These are phyloP conservation scores for Trichoderma cornu-damae DNA, from an alignment of 2,329 filamentous ascomycete genomes.

Conservation along the genomic window DNA sequence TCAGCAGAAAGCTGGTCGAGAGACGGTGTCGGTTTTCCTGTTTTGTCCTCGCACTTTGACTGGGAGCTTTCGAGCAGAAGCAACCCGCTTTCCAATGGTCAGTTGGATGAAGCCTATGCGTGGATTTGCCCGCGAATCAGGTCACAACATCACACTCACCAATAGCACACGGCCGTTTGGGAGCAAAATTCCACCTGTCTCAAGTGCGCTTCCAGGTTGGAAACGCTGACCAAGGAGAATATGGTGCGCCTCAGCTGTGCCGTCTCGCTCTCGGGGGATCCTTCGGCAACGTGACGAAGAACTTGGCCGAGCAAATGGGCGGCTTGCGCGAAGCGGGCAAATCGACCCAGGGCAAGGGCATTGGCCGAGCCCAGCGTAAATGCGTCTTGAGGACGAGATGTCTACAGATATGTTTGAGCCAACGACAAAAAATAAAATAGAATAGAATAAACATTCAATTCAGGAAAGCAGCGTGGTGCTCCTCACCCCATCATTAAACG, in stretches of 20 bases:
- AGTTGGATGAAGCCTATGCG: too few species aligned
- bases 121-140: too few species aligned
- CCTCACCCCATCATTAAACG: slow-evolving; percentile 14
- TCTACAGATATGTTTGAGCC: background rate
- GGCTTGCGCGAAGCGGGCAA: slow-evolving; percentile 19
- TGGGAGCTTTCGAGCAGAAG: slow-evolving; percentile 5
- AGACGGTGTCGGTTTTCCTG: background rate
- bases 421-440: too few species aligned
- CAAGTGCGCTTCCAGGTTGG: slow-evolving; percentile 1
- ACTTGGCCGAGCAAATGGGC: slow-evolving; percentile 19
- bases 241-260: slow-evolving; percentile 20
- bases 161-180: slow-evolving; percentile 16
- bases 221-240: slow-evolving; percentile 14
- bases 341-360: slow-evolving; percentile 11
- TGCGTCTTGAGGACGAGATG: slow-evolving; percentile 3
- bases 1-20: slow-evolving; percentile 11
- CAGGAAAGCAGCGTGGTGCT: background rate
- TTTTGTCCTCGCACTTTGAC: background rate
- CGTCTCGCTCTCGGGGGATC: slow-evolving; percentile 3
- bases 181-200: slow-evolving; percentile 16
- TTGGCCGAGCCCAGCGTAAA: slow-evolving; percentile 6
- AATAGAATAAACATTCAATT: background rate
- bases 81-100: slow-evolving; percentile 1
- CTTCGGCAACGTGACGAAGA: background rate
- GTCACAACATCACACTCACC: background rate